These are phyloP conservation scores for Tetraselmis striata DNA, from an alignment of 139 green algal genomes.

Conservation along the genomic window DNA sequence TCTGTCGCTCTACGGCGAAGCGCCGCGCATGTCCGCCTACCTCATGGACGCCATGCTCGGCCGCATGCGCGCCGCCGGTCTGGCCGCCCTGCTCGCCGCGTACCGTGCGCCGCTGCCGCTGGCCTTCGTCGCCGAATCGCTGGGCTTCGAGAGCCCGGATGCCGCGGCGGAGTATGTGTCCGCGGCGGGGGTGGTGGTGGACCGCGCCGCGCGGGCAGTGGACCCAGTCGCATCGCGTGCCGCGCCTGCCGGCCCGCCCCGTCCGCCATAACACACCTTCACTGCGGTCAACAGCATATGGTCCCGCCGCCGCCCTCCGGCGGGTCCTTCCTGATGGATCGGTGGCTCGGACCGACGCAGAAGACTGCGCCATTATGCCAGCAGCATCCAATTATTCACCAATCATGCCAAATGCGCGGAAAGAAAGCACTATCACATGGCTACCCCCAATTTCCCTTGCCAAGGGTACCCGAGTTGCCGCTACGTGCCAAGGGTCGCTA, in stretches of 20 bases:
- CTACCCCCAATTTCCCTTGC: too few relatives aligned
- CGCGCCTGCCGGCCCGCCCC: neutral
- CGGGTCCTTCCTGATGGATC: too few relatives aligned
- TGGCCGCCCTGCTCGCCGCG: conserved; percentile 11
- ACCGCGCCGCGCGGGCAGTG: conserved; percentile 1
- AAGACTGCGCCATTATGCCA: too few relatives aligned
- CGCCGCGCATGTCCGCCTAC: conserved; percentile 58
- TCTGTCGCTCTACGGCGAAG: conserved; percentile 7
- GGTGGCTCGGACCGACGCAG: too few relatives aligned
- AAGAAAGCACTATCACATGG: too few relatives aligned
- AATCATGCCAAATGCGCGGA: too few relatives aligned
- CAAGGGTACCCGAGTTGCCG: too few relatives aligned
- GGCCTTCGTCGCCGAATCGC: conserved; percentile 1
- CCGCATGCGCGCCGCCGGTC: conserved; percentile 12
- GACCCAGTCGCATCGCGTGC: conserved; percentile 20
- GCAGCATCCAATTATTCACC: too few relatives aligned
- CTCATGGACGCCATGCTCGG: conserved; percentile 52
- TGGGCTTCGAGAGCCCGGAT: conserved; percentile 21
- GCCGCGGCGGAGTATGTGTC: conserved; percentile 1
- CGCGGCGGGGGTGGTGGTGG: conserved; percentile 15
- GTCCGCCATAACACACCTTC: neutral
- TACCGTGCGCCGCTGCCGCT: conserved; percentile 23
- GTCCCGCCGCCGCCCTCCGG: too few relatives aligned
- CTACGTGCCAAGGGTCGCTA: too few relatives aligned
- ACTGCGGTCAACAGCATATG: too few relatives aligned